Evolutionary conservation across 345 rosid genomes (phyloP).

Genomic region (Citrus maxima): DNA sequence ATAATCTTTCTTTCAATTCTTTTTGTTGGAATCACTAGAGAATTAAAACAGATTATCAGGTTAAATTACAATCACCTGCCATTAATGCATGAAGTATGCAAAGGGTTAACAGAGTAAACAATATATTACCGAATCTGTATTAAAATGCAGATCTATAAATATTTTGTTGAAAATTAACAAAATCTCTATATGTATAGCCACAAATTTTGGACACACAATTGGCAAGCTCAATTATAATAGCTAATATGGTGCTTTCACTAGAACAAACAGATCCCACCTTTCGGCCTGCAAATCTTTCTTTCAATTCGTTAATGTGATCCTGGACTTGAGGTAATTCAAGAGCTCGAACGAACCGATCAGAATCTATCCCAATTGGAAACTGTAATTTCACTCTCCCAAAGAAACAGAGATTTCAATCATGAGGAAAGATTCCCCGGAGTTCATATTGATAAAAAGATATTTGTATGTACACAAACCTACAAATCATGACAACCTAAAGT

Average conservation of each 20-base stretch:
- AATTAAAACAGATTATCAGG: not conserved
- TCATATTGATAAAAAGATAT: slow-evolving; percentile 5
- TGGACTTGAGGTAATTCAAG: slow-evolving; percentile 58
- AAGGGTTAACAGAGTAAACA: not conserved
- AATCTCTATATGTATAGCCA: not conserved
- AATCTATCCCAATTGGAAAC: slow-evolving; percentile 69
- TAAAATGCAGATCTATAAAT: not conserved
- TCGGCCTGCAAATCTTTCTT: slow-evolving; percentile 53
- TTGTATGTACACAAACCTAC: slow-evolving; percentile 3
- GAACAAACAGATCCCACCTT: slow-evolving; percentile 37
- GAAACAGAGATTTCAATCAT: slow-evolving; percentile 17
- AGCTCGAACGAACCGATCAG: slow-evolving; percentile 54
- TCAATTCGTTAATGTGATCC: slow-evolving; percentile 49
- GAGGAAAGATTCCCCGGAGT: slow-evolving; percentile 17
- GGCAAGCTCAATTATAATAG: not conserved
- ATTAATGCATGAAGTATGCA: not conserved
- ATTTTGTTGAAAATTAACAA: not conserved
- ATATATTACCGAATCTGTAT: not conserved
- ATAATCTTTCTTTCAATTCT: not conserved
- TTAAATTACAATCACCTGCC: not conserved
- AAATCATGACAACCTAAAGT: slow-evolving; percentile 16
- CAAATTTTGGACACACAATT: not conserved
- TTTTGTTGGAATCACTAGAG: not conserved
- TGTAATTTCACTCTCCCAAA: slow-evolving; percentile 36
- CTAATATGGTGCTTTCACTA: not conserved